Conservation (phyloP, 2,329 filamentous ascomycete genomes). For the Paraphaeosphaeria minitans region DNA sequence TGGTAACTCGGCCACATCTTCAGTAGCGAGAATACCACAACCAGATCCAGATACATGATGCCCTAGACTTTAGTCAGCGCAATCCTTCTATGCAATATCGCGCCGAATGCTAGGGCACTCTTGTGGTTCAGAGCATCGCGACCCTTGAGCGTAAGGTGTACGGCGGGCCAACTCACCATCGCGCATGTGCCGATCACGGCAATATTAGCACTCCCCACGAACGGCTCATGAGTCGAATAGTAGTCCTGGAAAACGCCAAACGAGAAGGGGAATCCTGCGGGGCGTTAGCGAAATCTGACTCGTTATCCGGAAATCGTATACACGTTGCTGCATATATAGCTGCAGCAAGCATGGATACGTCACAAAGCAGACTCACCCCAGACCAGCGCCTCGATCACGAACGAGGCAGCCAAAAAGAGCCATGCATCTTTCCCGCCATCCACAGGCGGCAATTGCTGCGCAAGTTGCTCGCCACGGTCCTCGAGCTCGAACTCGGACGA, state of each 20-base stretch:
- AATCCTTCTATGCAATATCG: not conserved
- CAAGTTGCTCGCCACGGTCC: not conserved
- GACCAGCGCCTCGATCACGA: constrained; percentile 57
- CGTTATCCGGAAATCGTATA: not conserved
- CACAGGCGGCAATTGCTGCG: constrained; percentile 18
- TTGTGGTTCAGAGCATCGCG: not conserved
- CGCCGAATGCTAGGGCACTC: not conserved
- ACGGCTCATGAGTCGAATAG: constrained; percentile 65
- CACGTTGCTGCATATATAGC: not conserved
- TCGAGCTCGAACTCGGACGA: constrained; percentile 7
- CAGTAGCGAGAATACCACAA: constrained; percentile 34
- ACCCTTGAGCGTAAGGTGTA: no score
- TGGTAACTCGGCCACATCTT: constrained; percentile 41
- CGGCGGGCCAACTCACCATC: constrained; percentile 54
- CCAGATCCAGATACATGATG: constrained; percentile 8
- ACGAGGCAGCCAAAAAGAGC: constrained; percentile 41
- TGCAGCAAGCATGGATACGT: constrained; percentile 6
- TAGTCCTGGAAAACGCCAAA: constrained; percentile 75
- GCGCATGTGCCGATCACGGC: constrained; percentile 69
- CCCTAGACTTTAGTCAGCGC: constrained; percentile 40
- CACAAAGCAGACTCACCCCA: constrained; percentile 46
- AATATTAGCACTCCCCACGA: constrained; percentile 59
- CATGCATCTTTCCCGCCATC: constrained; percentile 28
- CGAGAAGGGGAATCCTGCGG: constrained; percentile 67
- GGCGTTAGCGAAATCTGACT: constrained; percentile 10